Evolutionary conservation across 1,284 basidiomycete genomes (phyloP), one percentile per base, ranked within the genome.

Genomic region (Microbotryum lychnidis-dioicae): DNA sequence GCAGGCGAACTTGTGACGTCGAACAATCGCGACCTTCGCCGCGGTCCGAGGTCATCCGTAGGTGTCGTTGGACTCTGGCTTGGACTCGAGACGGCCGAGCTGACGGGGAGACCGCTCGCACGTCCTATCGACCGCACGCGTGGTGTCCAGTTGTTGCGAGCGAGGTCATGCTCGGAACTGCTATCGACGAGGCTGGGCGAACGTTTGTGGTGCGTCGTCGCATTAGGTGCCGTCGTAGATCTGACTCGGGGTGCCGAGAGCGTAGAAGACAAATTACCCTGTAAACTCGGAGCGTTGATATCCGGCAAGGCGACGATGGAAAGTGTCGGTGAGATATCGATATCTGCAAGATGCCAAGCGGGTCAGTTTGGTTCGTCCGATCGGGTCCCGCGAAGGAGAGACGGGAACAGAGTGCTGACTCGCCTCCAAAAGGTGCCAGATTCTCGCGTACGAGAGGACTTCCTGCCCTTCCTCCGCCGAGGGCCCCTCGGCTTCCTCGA

Each of bases 361-460:
- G 45, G 29, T 56, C 54, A 56, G 46, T 29, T 46, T 18, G 2
- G 25, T 8, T 27, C 42, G 44, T 20, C 18, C 6, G 27, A 27
- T 46, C 31, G 23, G 6, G 21, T 25, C 54, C 44, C 18, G 29
- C 23, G 46, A 18, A 9, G 47, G 10, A 18, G 9, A 14, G 29
- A 21, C 54, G 29, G 42, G 54, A 37, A 31, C 14, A 9, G n/a
- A 49, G 4, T 29, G 21, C 49, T 2, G 3, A 53, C 66, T 50
- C 23, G 62, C 67, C 67, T 23, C 67, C 67, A 14, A 68, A 68
- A 4, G 59, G 57, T 1, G 47, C 60, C 14, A 59, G 54, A 2
- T 21, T 27, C 3, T 59, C 64, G 4, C 55, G 29, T 12, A 49
- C 29, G 0, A 56, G 27, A 1, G 51, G 44, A 37, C 56, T 50